phyloP scores from a whole-genome alignment of 139 green algal genomes.

The Chlamydomonas sphaeroides region DNA sequence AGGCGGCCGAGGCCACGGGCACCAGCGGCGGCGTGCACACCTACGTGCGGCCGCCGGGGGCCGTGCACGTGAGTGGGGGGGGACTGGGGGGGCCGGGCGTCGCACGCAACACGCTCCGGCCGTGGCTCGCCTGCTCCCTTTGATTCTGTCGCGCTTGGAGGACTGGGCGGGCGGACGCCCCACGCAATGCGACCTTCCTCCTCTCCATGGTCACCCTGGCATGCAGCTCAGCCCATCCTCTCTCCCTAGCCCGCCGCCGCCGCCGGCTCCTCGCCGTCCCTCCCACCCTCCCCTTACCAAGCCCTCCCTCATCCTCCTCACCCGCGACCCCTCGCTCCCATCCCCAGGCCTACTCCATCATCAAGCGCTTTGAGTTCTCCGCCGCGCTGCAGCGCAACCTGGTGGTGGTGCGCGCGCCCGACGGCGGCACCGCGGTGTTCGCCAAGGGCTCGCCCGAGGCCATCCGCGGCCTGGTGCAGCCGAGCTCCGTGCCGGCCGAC shows the following conservation, averaged over 20 bases:
- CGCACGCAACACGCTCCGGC: too few species aligned
- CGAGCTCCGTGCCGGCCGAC: conserved; percentile 57
- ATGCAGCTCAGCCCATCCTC: not conserved
- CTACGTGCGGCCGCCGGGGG: conserved; percentile 54
- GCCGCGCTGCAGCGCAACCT: conserved; percentile 70
- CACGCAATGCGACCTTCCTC: too few species aligned
- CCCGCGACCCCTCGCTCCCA: not conserved
- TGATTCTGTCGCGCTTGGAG: too few species aligned
- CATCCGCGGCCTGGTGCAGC: conserved; percentile 56
- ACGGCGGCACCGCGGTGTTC: conserved; percentile 33
- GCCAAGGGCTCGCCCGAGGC: conserved; percentile 73
- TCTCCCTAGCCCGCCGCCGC: too few species aligned
- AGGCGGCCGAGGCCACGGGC: conserved; percentile 45
- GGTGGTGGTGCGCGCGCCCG: conserved; percentile 58
- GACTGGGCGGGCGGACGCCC: too few species aligned
- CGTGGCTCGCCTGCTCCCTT: too few species aligned
- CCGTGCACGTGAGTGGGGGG: not conserved
- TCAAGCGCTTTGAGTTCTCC: conserved; percentile 75
- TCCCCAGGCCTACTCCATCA: conserved; percentile 44
- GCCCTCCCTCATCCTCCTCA: not conserved
- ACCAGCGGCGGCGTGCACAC: conserved; percentile 44
- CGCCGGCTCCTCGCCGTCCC: not conserved
- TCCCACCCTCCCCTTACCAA: not conserved
- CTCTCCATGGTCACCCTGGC: not conserved
- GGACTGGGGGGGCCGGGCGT: not conserved